Evolutionary conservation across 2,329 filamentous ascomycete species (phyloP).

Genomic region (Aspergillus carbonarius): DNA sequence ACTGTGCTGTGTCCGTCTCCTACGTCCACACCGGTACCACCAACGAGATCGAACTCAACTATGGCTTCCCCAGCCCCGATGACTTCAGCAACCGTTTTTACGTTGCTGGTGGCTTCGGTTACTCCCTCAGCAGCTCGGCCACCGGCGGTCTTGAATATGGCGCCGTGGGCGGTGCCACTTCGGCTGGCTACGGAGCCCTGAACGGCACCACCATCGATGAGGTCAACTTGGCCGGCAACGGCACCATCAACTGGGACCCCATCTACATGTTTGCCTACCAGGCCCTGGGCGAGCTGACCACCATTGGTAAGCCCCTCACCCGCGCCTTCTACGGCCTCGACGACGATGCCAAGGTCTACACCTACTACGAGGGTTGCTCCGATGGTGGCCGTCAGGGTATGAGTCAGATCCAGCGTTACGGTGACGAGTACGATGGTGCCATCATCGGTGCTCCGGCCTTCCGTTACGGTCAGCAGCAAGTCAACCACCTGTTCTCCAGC

Average conservation of each 20-base stretch:
- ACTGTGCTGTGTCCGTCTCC: slow-evolving; percentile 45
- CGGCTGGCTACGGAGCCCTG: slow-evolving; percentile 47
- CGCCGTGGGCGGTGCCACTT: slow-evolving; percentile 43
- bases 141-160: slow-evolving; percentile 46
- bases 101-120: slow-evolving; percentile 46
- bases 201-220: slow-evolving; percentile 30
- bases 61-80: slow-evolving; percentile 34
- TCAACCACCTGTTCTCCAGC: slow-evolving; percentile 41
- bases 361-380: slow-evolving; percentile 57
- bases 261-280: slow-evolving; percentile 45
- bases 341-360: slow-evolving; percentile 27
- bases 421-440: slow-evolving; percentile 48
- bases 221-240: slow-evolving; percentile 47
- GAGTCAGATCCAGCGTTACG: slow-evolving; percentile 53
- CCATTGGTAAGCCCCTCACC: slow-evolving; percentile 47
- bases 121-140: slow-evolving; percentile 34
- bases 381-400: slow-evolving; percentile 55
- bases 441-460: slow-evolving; percentile 50
- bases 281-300: slow-evolving; percentile 52
- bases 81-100: slow-evolving; percentile 48
- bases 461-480: slow-evolving; percentile 45
- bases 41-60: slow-evolving; percentile 39
- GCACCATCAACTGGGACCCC: slow-evolving; percentile 39
- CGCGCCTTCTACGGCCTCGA: slow-evolving; percentile 40
- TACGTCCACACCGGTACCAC: slow-evolving; percentile 45